These are phyloP conservation scores for Talaromyces sp. DNA, from an alignment of 2,329 filamentous ascomycete genomes.

Conservation along the genomic window DNA sequence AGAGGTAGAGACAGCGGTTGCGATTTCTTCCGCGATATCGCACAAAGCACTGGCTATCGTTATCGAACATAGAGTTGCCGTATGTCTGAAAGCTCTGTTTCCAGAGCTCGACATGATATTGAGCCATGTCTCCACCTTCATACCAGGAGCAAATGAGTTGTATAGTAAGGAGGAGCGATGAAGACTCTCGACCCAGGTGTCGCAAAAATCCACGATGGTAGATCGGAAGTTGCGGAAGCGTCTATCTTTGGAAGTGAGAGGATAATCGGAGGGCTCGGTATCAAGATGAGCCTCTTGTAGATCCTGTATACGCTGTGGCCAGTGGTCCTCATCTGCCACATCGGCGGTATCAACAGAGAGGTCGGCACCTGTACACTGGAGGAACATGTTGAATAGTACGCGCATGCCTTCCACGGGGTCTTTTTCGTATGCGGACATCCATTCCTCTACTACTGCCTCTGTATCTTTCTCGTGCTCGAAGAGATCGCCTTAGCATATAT, in stretches of 20 bases:
- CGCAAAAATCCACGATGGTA: slow-evolving; percentile 73
- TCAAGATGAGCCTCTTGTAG: slow-evolving; percentile 85
- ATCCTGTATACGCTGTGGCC: slow-evolving; percentile 70
- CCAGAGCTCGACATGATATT: slow-evolving; percentile 84
- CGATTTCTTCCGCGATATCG: slow-evolving; percentile 65
- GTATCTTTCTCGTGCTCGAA: slow-evolving; percentile 54
- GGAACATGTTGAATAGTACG: slow-evolving; percentile 59
- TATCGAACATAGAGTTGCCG: slow-evolving; percentile 78
- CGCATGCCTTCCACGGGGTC: slow-evolving; percentile 54
- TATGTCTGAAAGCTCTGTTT: slow-evolving; percentile 88
- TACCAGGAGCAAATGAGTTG: slow-evolving; percentile 69
- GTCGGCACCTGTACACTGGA: slow-evolving; percentile 72
- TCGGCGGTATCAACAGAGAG: slow-evolving; percentile 75
- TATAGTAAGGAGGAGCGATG: slow-evolving; percentile 81
- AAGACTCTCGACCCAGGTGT: slow-evolving; percentile 69
- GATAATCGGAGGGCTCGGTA: slow-evolving; percentile 83
- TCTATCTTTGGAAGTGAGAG: slow-evolving; percentile 77
- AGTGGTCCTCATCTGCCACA: slow-evolving; percentile 85
- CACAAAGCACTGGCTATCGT: slow-evolving; percentile 76
- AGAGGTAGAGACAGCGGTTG: slow-evolving; percentile 68
- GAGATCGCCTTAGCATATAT: slow-evolving; percentile 49
- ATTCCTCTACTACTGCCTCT: slow-evolving; percentile 56
- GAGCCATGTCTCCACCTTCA: slow-evolving; percentile 87
- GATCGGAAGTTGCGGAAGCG: slow-evolving; percentile 73
- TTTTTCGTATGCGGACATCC: slow-evolving; percentile 55